Conservation (phyloP, 1,284 basidiomycete species). For the Cystobasidium slooffiae region DNA sequence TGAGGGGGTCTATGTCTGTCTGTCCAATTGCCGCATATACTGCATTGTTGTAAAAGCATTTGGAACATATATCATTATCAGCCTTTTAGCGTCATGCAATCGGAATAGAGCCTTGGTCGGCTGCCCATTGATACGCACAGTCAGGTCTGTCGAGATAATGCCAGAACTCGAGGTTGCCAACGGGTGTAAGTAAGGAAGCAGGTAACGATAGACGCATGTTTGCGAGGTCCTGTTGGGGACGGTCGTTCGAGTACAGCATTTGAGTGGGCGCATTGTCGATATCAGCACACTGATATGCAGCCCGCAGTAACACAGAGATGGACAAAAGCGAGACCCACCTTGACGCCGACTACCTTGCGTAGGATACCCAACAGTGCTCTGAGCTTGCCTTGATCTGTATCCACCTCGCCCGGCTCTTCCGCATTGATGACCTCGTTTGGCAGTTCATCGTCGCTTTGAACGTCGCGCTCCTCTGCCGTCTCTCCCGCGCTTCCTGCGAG, state of each 20-base stretch:
- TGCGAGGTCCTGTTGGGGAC: slow-evolving; percentile 37
- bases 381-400: slow-evolving; percentile 41
- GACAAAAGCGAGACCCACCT: slow-evolving; percentile 13
- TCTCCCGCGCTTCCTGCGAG: too few relatives aligned
- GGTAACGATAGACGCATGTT: slow-evolving; percentile 42
- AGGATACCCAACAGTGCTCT: slow-evolving; percentile 41
- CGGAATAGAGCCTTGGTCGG: slow-evolving; percentile 15
- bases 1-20: slow-evolving; percentile 72
- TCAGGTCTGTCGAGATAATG: slow-evolving; percentile 92
- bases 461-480: too few relatives aligned
- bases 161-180: slow-evolving; percentile 94
- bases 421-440: slow-evolving; percentile 20
- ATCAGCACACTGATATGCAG: not conserved
- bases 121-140: not conserved
- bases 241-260: not conserved
- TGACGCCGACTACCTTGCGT: slow-evolving; percentile 44
- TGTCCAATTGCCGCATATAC: slow-evolving; percentile 49
- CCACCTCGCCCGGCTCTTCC: slow-evolving; percentile 26
- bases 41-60: not conserved
- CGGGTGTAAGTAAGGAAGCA: slow-evolving; percentile 65
- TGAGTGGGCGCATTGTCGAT: not conserved
- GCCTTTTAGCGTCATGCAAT: slow-evolving; percentile 11
- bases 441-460: not conserved
- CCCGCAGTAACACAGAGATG: not conserved
- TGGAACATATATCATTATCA: not conserved